Conservation (phyloP, 2,329 filamentous ascomycete genomes). For the Chrysosphaeria jannelii region DNA sequence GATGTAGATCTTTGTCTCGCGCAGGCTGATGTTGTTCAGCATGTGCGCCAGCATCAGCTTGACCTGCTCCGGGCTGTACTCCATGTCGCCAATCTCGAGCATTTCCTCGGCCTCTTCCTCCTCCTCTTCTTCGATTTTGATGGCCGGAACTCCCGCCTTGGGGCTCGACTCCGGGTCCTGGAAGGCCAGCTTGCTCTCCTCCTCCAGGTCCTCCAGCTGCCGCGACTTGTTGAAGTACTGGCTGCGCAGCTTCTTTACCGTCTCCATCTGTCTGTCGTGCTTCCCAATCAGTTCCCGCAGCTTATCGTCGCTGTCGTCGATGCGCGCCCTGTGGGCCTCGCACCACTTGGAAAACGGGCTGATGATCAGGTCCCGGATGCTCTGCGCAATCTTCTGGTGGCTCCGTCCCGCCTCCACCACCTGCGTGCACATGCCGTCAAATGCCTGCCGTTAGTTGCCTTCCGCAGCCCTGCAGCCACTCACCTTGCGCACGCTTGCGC, state of each 20-base stretch:
- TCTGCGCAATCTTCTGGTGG: slow-evolving; percentile 87
- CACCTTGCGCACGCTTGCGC: slow-evolving; percentile 84
- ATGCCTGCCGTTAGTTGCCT: slow-evolving; percentile 30
- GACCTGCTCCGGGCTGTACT: slow-evolving; percentile 58
- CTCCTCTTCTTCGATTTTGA: slow-evolving; percentile 52
- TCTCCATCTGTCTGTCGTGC: slow-evolving; percentile 72
- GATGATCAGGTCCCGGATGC: slow-evolving; percentile 84
- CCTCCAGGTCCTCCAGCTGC: slow-evolving; percentile 80
- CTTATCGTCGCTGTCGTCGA: slow-evolving; percentile 86
- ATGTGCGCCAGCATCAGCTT: slow-evolving; percentile 76
- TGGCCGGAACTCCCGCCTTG: slow-evolving; percentile 32
- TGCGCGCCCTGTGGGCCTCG: slow-evolving; percentile 69
- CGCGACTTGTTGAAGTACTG: slow-evolving; percentile 98
- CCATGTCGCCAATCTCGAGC: slow-evolving; percentile 71
- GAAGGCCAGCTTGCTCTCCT: slow-evolving; percentile 95
- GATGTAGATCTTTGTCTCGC: slow-evolving; percentile 84
- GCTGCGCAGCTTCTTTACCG: slow-evolving; percentile 74
- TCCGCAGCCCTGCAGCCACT: background rate
- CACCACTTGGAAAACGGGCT: slow-evolving; percentile 89
- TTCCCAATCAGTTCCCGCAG: slow-evolving; percentile 72
- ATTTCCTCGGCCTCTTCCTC: slow-evolving; percentile 43
- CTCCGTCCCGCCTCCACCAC: slow-evolving; percentile 76
- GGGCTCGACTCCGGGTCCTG: slow-evolving; percentile 55
- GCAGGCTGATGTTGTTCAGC: slow-evolving; percentile 59
- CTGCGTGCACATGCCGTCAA: slow-evolving; percentile 71